These are phyloP conservation scores for Basidioascus undulatus DNA, from an alignment of 768 basidiomycete species.

Conservation along the genomic window DNA sequence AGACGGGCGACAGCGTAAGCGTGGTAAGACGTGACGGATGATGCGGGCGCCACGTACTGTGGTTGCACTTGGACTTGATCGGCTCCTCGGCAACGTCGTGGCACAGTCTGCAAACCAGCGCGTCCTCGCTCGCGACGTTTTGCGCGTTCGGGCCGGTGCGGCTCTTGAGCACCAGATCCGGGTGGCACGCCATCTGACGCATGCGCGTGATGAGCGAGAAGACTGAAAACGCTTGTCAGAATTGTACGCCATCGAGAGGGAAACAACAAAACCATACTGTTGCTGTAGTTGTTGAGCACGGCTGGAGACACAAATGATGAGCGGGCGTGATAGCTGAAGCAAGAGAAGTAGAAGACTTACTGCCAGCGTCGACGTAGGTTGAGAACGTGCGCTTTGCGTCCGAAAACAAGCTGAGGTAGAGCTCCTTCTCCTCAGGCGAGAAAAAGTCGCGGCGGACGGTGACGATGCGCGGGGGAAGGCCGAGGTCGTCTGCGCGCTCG, in stretches of 20 bases:
- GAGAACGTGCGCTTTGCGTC: constrained; percentile 75
- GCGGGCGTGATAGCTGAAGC: background rate
- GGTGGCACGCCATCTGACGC: constrained; percentile 31
- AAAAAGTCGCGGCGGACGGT: constrained; percentile 75
- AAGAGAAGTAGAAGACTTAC: constrained; percentile 26
- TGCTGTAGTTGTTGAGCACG: constrained; percentile 37
- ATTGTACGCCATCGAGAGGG: background rate
- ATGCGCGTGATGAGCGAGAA: constrained; percentile 62
- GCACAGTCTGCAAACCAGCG: constrained; percentile 78
- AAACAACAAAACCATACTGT: constrained; percentile 50
- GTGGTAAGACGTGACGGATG: background rate
- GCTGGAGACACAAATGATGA: constrained; percentile 18
- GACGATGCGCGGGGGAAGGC: constrained; percentile 75
- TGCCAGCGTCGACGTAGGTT: constrained; percentile 75
- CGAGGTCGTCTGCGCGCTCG: constrained; percentile 87
- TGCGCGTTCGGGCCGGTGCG: constrained; percentile 40
- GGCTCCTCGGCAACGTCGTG: constrained; percentile 94
- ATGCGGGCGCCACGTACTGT: constrained; percentile 22
- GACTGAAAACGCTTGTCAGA: constrained; percentile 7
- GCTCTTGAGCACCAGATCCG: constrained; percentile 74
- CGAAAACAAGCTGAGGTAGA: constrained; percentile 35
- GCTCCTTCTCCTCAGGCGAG: constrained; percentile 86
- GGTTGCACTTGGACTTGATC: constrained; percentile 73
- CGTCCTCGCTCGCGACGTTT: constrained; percentile 34
- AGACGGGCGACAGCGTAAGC: background rate